Conservation (phyloP, 768 basidiomycete genomes). For the Lentinula sp. region DNA sequence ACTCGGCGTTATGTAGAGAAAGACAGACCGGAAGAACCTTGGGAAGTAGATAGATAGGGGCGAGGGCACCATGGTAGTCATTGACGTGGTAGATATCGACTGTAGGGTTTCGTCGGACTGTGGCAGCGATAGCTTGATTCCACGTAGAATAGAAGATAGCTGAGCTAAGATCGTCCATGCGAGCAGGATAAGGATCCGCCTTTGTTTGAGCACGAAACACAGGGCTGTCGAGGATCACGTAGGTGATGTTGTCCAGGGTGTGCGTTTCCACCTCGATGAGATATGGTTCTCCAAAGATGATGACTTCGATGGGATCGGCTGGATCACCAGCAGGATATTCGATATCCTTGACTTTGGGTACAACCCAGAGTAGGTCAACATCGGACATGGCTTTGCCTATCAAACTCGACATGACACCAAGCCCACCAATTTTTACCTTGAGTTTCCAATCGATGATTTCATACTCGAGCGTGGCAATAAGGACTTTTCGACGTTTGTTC, state of each 20-base stretch:
- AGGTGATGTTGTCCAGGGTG: constrained; percentile 91
- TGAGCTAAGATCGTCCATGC: constrained; percentile 95
- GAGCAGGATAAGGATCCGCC: constrained; percentile 91
- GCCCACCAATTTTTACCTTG: constrained; percentile 96
- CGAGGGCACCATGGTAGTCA: constrained; percentile 92
- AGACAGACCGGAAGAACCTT: constrained; percentile 88
- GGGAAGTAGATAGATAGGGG: constrained; percentile 85
- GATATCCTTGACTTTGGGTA: constrained; percentile 92
- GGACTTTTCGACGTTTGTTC: constrained; percentile 84
- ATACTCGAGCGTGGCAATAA: constrained; percentile 92
- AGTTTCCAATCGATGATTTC: constrained; percentile 97
- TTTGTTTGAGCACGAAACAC: constrained; percentile 97
- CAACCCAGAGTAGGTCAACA: constrained; percentile 89
- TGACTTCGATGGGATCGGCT: constrained; percentile 90
- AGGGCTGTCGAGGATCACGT: constrained; percentile 89
- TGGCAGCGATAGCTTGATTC: constrained; percentile 95
- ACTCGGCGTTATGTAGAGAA: constrained; percentile 95
- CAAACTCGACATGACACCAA: constrained; percentile 95
- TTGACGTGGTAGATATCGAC: constrained; percentile 96
- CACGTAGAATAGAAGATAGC: constrained; percentile 98
- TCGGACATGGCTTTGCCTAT: constrained; percentile 99
- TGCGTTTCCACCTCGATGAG: constrained; percentile 96
- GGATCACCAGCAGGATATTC: constrained; percentile 92
- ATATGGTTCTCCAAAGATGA: constrained; percentile 95
- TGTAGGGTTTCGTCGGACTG: constrained; percentile 78